Evolutionary conservation across 352 stramenopile genomes (phyloP).

Genomic region (Phytopythium kandeliae): DNA sequence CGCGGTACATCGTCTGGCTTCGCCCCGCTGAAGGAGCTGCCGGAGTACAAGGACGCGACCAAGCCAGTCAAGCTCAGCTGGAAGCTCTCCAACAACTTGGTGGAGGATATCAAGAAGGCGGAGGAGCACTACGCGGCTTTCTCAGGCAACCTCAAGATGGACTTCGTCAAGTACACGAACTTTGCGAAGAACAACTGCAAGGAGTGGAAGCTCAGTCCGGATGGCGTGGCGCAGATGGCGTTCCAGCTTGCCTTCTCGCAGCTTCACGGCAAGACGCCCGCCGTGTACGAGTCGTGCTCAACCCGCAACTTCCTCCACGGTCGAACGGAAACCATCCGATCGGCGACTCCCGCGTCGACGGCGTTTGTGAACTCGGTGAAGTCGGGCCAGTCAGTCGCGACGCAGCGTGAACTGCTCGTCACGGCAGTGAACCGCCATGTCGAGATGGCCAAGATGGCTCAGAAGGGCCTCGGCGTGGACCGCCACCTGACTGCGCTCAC

Average conservation of each 20-base stretch:
- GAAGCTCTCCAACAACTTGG: constrained; percentile 73
- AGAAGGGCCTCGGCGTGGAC: constrained; percentile 83
- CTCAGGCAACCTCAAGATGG: constrained; percentile 58
- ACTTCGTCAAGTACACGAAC: constrained; percentile 81
- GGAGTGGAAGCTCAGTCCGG: constrained; percentile 87
- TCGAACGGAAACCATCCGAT: constrained; percentile 91
- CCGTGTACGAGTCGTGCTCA: constrained; percentile 92
- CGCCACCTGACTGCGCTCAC: constrained; percentile 81
- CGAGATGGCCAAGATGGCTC: constrained; percentile 86
- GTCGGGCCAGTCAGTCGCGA: constrained; percentile 24
- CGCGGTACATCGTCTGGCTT: constrained; percentile 72
- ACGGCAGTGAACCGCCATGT: constrained; percentile 80
- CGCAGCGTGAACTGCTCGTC: constrained; percentile 63
- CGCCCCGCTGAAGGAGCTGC: constrained; percentile 51
- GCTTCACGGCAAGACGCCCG: constrained; percentile 64
- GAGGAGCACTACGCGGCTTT: constrained; percentile 63
- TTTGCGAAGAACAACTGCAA: constrained; percentile 92
- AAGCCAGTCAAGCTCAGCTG: constrained; percentile 56
- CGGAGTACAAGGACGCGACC: constrained; percentile 33
- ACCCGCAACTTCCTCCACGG: constrained; percentile 88
- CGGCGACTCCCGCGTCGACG: constrained; percentile 62
- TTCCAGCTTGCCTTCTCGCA: constrained; percentile 88
- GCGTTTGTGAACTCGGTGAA: constrained; percentile 66
- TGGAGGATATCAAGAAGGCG: constrained; percentile 70
- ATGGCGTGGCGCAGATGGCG: constrained; percentile 89